Base-by-base conservation (phyloP, 495 filamentous ascomycete genomes). In the Copromyces sp. region DNA sequence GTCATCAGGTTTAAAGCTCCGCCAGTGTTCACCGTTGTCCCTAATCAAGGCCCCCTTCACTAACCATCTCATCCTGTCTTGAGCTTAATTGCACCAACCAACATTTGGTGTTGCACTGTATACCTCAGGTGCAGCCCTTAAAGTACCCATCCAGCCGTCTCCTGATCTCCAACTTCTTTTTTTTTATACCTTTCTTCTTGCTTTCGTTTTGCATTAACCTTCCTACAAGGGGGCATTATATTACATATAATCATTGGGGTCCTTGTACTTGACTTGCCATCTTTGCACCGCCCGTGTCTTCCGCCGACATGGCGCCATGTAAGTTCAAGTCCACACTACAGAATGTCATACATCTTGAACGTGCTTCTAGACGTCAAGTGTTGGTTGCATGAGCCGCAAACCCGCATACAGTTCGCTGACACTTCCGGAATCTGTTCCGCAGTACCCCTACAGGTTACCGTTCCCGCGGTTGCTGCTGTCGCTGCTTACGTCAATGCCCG, bases 401-500 rank as follows among this genome's bases (percentile, higher is more conserved):
- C 44, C 16, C 17, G 44, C 20, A 17, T 73, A 39, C 3, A 35
- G 6, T 14, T 24, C 14, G 38, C 68, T 42, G 40, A 68, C 39
- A 45, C 38, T 3, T n/a, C 47, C 53, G 53, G 53, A 35, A 32
- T 53, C 32, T 20, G 32, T 68, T 24, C 45, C 12, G 14, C 68
- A 76, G 75, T 74, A 20, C 70, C 77, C 82, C 80, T 86, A 12
- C 80, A 87, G 24, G 71, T 94, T 61, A 84, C 88, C 14, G 80
- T 87, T 38, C 91, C 94, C 29, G 91, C 89, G 32, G 86, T 89
- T 39, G 87, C 88, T 20, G 90, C 91, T 7, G 85, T 86, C 0
- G 85, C 91, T 39, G 92, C 93, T 37, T 99, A 97, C 79, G 81
- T 96, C 69, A 94, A 97, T 78, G 95, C 91, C 8, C 88, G 87